Evolutionary conservation across 1,284 basidiomycete genomes (phyloP), one percentile per base, ranked within the genome.

Genomic region (Pseudomicrostroma phylloplanum): DNA sequence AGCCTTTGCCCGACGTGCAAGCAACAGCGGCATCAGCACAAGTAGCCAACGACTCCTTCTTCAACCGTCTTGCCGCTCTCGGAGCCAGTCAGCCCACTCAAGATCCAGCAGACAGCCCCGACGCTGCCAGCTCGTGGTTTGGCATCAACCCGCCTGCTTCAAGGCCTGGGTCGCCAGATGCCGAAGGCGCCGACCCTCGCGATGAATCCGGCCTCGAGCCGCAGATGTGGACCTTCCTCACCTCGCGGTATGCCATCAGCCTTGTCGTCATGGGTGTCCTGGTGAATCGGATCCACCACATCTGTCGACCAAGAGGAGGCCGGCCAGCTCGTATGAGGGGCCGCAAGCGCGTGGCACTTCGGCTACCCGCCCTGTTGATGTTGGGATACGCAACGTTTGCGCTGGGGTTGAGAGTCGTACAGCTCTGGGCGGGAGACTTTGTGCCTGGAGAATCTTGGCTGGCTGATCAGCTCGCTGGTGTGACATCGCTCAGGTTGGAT

Each of bases 101-200:
- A 36, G 30, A 36, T 36, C 30, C 30, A 36, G 30, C 73, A 86
- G 89, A 88, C 84, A 77, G 84, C 71, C 49, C 80, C n/a, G 78
- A 74, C 48, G 79, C 74, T 79, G n/a, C 89, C 86, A 80, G 96
- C 97, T 1, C 94, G 92, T 23, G 93, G 93, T 64, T 92, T 87
- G 59, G 93, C 81, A 70, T 87, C 60, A 17, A 70, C 61, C 58
- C 74, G 72, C 36, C 73, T 68, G 59, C 46, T 7, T n/a, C 46
- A 36, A 23, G 46, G 7, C 46, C 23, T 11, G 46, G 23, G 12
- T 23, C 46, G 3, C 3, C 46, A n/a, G 25, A 21, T 13, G 13
- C 13, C 51, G 51, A 54, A 19, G 51, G 26, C 51, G 51, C 51
- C 4, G 51, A 21, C 15, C 2, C 6, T 13, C 4, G 21, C n/a